phyloP scores from a whole-genome alignment of 148 eudicot species.

The Vaccinium myrtillus region DNA sequence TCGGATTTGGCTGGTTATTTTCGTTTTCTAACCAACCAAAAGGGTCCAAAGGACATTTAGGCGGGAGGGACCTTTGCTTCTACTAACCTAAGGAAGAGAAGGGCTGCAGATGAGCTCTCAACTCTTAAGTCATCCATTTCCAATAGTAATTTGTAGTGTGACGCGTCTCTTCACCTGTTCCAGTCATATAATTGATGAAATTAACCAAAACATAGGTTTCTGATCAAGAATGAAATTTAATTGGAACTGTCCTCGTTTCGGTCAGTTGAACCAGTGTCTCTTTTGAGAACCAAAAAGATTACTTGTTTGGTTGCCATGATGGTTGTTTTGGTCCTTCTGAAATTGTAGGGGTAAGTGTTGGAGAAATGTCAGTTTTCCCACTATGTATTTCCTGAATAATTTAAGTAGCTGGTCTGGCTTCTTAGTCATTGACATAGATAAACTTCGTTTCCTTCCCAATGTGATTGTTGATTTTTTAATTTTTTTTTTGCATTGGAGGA shows the following conservation, averaged over 20 bases:
- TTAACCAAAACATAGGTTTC: neutral
- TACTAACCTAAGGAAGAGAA: neutral
- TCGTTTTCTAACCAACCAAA: neutral
- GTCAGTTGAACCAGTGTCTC: neutral
- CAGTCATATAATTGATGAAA: neutral
- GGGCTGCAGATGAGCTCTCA: neutral
- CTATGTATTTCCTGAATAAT: neutral
- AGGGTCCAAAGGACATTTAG: neutral
- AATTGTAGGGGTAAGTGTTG: neutral
- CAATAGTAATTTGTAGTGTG: neutral
- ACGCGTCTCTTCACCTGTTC: neutral
- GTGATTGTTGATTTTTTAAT: neutral
- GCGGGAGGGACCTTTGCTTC: neutral
- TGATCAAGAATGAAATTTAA: neutral
- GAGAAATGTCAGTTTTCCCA: neutral
- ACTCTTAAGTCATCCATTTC: neutral
- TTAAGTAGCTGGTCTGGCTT: conserved; percentile 5
- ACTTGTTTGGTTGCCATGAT: neutral
- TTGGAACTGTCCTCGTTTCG: neutral
- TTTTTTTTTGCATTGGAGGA: neutral
- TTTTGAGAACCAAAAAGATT: neutral
- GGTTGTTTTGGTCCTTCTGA: neutral
- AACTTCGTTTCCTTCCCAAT: neutral
- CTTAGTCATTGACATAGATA: neutral
- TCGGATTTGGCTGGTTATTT: conserved; percentile 9